Evolutionary conservation across 345 rosid species (phyloP).

Genomic region (Brassica incana): DNA sequence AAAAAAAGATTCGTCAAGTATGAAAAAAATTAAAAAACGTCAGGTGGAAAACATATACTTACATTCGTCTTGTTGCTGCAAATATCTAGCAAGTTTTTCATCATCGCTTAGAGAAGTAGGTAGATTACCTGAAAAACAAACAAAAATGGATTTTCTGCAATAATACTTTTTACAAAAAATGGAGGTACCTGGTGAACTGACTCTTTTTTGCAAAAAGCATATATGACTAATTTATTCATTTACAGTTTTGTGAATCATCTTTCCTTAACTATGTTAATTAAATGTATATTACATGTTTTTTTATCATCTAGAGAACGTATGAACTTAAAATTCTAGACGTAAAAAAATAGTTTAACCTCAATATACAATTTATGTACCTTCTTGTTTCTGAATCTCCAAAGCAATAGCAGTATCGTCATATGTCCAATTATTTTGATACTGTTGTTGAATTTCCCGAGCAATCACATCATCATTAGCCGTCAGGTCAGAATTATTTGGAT

Average conservation of each 20-base stretch:
- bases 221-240: neutral
- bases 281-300: neutral
- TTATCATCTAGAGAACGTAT: neutral
- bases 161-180: neutral
- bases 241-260: neutral
- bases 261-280: neutral
- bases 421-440: neutral
- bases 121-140: constrained; percentile 21
- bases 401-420: neutral
- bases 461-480: constrained; percentile 9
- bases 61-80: constrained; percentile 18
- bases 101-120: constrained; percentile 21
- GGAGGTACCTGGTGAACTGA: neutral
- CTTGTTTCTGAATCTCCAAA: constrained; percentile 25
- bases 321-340: neutral
- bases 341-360: neutral
- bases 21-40: neutral
- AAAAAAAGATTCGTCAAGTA: neutral
- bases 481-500: neutral
- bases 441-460: constrained; percentile 3
- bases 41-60: neutral
- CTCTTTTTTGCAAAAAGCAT: neutral
- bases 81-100: constrained; percentile 7
- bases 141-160: neutral
- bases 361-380: constrained; percentile 18